A percentile compares a stretch with the other conserved stretches of the same genome.
phyloP scores from a whole-genome alignment of 1,284 basidiomycete genomes.

The Butyriboletus appendiculatus region DNA sequence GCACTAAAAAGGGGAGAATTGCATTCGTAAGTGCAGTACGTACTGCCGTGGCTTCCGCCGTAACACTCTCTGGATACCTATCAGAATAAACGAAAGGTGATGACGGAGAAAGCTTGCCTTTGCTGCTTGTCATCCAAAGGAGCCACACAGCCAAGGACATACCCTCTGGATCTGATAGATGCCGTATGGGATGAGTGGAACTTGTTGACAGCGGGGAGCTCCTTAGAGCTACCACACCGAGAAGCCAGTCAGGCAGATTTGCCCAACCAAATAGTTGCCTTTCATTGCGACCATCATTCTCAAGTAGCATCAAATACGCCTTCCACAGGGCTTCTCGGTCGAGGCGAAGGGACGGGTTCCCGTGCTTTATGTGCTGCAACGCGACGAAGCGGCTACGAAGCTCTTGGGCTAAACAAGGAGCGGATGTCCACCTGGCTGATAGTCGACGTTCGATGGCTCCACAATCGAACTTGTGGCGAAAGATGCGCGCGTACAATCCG shows the following conservation, averaged over 20 bases:
- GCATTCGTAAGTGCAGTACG: slow-evolving; percentile 30
- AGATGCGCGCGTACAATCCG: slow-evolving; percentile 61
- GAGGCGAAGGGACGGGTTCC: slow-evolving; percentile 17
- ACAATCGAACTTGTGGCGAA: slow-evolving; percentile 60
- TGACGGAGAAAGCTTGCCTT: slow-evolving; percentile 36
- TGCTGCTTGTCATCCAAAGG: slow-evolving; percentile 53
- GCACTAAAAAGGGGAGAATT: slow-evolving; percentile 35
- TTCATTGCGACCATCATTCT: slow-evolving; percentile 70
- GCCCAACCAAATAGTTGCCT: slow-evolving; percentile 50
- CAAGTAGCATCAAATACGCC: slow-evolving; percentile 66
- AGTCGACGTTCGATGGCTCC: slow-evolving; percentile 57
- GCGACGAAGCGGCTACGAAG: slow-evolving; percentile 40
- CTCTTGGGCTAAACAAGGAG: slow-evolving; percentile 40
- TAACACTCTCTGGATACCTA: slow-evolving; percentile 20
- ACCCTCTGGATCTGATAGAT: slow-evolving; percentile 35
- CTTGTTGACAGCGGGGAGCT: slow-evolving; percentile 5
- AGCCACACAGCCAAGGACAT: slow-evolving; percentile 54
- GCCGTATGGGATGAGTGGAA: not conserved
- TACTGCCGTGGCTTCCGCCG: slow-evolving; percentile 15
- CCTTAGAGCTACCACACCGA: slow-evolving; percentile 22
- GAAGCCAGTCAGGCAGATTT: slow-evolving; percentile 31
- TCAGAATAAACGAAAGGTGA: slow-evolving; percentile 16
- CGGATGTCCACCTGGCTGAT: slow-evolving; percentile 39
- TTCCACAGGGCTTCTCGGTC: slow-evolving; percentile 52
- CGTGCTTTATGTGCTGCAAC: slow-evolving; percentile 39